Base-by-base conservation (phyloP, 352 stramenopile species). In the Phytophthora colocasiae region DNA sequence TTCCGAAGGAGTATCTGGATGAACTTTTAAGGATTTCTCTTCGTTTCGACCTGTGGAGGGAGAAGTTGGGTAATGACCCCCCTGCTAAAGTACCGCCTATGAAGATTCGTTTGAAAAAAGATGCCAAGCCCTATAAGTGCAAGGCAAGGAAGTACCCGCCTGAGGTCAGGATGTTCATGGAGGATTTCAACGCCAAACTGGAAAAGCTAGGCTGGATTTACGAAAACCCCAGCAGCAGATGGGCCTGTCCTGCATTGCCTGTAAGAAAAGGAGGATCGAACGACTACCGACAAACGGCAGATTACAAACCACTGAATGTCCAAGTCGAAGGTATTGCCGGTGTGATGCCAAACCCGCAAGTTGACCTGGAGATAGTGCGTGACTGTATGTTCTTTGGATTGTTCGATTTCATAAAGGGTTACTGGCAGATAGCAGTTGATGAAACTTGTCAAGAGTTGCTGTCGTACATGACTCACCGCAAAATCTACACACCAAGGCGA, bases 391-490 rank as follows among this genome's bases (percentile, higher is more conserved):
- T 74, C 22, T 71, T 51, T 49, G 47, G 34, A 64, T 43, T 65
- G 2, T 55, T 52, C 9, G 46, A 65, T 15, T 57, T 58, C 15
- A 65, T 53, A 1, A 58, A 63, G 19, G 53, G 60, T 6, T 74
- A 69, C 22, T 71, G 65, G 59, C 65, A 78, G 43, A 41, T 75
- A 6, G 50, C 60, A 14, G 11, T 73, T 0, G 57, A 61, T 29
- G 29, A 64, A 17, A 1, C 19, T 19, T 19, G 19, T 19, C 19
- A 19, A 19, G 19, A 19, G 19, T 19, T 19, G 19, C 19, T 19
- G 19, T 19, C 19, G 19, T 19, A 19, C 19, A 19, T 19, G 19
- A 19, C 19, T 19, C 19, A 19, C 19, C 19, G 19, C 19, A 19
- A 19, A 19, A 19, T 19, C 19, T 19, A 19, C 19, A 19, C 19